phyloP scores from a whole-genome alignment of 2,329 filamentous ascomycete species.

The Cadophora malorum region DNA sequence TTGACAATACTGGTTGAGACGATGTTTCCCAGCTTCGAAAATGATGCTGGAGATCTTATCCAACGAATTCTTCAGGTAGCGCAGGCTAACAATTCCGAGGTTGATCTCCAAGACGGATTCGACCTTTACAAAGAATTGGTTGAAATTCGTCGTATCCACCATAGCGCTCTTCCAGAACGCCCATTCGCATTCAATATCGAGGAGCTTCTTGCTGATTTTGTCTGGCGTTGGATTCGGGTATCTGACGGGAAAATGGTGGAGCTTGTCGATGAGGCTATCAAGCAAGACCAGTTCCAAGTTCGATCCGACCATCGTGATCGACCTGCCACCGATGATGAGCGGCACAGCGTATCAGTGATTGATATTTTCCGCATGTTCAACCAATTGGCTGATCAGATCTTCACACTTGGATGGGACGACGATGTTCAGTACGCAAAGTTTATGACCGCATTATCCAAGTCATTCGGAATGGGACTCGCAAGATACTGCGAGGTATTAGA shows the following conservation, averaged over 20 bases:
- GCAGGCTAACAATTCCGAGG: slow-evolving; percentile 72
- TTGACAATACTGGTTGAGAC: slow-evolving; percentile 78
- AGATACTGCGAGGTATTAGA: slow-evolving; percentile 93
- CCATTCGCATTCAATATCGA: slow-evolving; percentile 90
- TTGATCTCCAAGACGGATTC: slow-evolving; percentile 91
- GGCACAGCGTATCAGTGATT: slow-evolving; percentile 91
- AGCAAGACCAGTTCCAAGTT: slow-evolving; percentile 85
- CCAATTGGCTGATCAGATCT: slow-evolving; percentile 86
- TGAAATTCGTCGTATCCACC: slow-evolving; percentile 82
- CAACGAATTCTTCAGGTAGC: slow-evolving; percentile 78
- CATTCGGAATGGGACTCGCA: slow-evolving; percentile 81
- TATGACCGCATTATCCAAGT: slow-evolving; percentile 91
- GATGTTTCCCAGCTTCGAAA: slow-evolving; percentile 87
- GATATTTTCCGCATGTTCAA: slow-evolving; percentile 96
- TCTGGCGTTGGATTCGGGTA: slow-evolving; percentile 91
- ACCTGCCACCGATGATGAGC: slow-evolving; percentile 75
- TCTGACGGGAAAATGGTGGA: slow-evolving; percentile 80
- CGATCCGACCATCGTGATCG: slow-evolving; percentile 68
- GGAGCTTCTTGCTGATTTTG: slow-evolving; percentile 84
- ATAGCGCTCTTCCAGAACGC: slow-evolving; percentile 71
- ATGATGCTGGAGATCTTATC: slow-evolving; percentile 86
- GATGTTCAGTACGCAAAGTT: slow-evolving; percentile 94
- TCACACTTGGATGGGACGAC: slow-evolving; percentile 88
- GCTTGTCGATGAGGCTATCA: slow-evolving; percentile 90
- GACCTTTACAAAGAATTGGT: slow-evolving; percentile 90